Evolutionary conservation across 2,329 filamentous ascomycete genomes (phyloP).

Genomic region (Xylariomycetidae sp.): DNA sequence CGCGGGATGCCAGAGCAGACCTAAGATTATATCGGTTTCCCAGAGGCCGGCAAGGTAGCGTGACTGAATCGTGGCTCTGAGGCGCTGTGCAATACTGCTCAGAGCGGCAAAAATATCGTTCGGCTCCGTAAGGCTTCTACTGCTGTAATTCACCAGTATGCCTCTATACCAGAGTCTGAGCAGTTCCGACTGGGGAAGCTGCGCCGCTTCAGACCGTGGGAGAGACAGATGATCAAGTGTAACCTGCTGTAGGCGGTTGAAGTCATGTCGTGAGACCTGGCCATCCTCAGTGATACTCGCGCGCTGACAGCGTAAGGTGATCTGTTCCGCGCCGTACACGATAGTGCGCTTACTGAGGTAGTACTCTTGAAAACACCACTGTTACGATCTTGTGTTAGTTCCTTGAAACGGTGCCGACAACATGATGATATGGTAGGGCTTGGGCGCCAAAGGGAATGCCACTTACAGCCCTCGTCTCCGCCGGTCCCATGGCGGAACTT

Average conservation of each 20-base stretch:
- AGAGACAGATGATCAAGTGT: no score
- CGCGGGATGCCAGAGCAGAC: conserved; percentile 14
- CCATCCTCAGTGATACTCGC: conserved; percentile 10
- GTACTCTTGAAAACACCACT: conserved; percentile 20
- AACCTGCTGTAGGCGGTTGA: background rate
- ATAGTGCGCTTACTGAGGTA: conserved; percentile 12
- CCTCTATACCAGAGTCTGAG: conserved; percentile 14
- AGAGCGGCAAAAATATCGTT: conserved; percentile 17
- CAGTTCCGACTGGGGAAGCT: no score
- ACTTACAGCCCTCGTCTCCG: no score
- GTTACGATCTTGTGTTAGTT: no score
- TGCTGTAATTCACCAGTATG: conserved; percentile 9
- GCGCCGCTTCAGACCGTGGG: no score
- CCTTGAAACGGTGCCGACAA: no score
- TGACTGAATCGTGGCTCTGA: conserved; percentile 10
- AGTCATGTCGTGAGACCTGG: no score
- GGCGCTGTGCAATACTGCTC: conserved; percentile 14
- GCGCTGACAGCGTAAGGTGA: conserved; percentile 15
- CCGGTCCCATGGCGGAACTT: no score
- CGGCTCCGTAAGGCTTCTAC: conserved; percentile 10
- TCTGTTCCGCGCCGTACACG: conserved; percentile 10
- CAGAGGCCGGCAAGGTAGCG: conserved; percentile 19
- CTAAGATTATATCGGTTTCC: conserved; percentile 18
- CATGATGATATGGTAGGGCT: no score
- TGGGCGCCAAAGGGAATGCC: no score